Base-by-base conservation (phyloP, 2,329 filamentous ascomycete genomes). In the Paraconiothyrium brasiliense region DNA sequence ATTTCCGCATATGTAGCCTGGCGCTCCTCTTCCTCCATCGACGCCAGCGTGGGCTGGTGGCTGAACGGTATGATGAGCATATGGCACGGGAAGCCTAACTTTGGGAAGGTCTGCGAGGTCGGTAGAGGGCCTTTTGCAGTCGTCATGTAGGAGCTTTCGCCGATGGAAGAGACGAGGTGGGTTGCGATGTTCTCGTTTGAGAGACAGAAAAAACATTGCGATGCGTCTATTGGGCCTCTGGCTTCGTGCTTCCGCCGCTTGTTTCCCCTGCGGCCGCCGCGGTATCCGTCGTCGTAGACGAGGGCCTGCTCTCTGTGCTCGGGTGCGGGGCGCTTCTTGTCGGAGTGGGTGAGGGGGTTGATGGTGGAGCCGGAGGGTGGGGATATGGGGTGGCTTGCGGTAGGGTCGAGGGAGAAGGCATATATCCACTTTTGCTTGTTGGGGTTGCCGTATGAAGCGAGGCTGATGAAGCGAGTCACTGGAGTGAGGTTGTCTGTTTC, bases 171-270 rank as follows among this genome's bases (percentile, higher is more conserved):
- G 71, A 97, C 90, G 79, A 99, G 91, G 79, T 99, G 94, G 1
- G 90, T 90, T 56, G 92, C 91, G 48, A 95, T 83, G 63, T 90
- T 91, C 6, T 91, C 88, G 77, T 97, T 97, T 6, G 92, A 94
- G 11, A 99, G 85, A 76, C 95, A 99, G 82, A 99, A 98, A 83
- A 95, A 99, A 81, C 95, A 99, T 71, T 90, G 86, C 56, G 90
- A 89, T 1, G 92, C 93, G 0, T 71, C 71, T 20, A 80, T 71
- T 4, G 81, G 79, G 5, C 77, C 74, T 44, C 71, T 70, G 37
- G 60, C 59, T 49, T 76, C 73, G 41, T 70, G 71, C 59, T 76
- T 74, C 34, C 72, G 73, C 35, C 79, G 74, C 62, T 83, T 83
- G 65, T 78, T 69, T 9, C 71, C 65, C 69, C 71, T 71, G 47